Conservation (phyloP, 257 asterid genomes). For the Lantana camara region DNA sequence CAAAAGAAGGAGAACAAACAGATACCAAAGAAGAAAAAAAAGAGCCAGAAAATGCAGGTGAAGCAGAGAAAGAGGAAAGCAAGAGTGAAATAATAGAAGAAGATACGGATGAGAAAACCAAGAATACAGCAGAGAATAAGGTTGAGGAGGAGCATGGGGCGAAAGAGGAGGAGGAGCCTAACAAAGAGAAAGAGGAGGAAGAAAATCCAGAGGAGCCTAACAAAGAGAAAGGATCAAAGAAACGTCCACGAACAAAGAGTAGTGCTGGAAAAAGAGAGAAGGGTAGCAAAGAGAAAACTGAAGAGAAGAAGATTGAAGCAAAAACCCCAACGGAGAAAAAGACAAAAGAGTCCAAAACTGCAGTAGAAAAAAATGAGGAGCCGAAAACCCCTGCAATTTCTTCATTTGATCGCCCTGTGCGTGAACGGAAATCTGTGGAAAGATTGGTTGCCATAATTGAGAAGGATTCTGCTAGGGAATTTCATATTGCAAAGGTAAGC, state of each 20-base stretch:
- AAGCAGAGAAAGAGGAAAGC: constrained; percentile 33
- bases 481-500: constrained; percentile 77
- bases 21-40: too few species aligned
- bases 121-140: constrained; percentile 30
- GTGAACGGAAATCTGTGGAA: constrained; percentile 92
- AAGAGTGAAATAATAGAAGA: constrained; percentile 37
- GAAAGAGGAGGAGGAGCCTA: too few species aligned
- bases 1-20: too few species aligned
- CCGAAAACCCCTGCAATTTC: constrained; percentile 64
- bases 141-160: constrained; percentile 34
- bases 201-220: constrained; percentile 39
- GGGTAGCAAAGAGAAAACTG: constrained; percentile 49
- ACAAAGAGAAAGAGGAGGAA: too few species aligned
- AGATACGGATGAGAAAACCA: constrained; percentile 27
- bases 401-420: constrained; percentile 79
- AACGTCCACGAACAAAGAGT: constrained; percentile 54
- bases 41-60: too few species aligned
- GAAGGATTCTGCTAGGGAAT: constrained; percentile 61
- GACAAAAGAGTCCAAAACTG: constrained; percentile 35
- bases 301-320: constrained; percentile 35
- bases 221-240: constrained; percentile 46
- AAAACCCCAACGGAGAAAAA: constrained; percentile 28
- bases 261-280: constrained; percentile 38
- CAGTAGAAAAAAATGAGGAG: constrained; percentile 47
- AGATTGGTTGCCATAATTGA: constrained; percentile 85